Base-by-base conservation (phyloP, 2,329 filamentous ascomycete species). In the Seiridium unicorne region DNA sequence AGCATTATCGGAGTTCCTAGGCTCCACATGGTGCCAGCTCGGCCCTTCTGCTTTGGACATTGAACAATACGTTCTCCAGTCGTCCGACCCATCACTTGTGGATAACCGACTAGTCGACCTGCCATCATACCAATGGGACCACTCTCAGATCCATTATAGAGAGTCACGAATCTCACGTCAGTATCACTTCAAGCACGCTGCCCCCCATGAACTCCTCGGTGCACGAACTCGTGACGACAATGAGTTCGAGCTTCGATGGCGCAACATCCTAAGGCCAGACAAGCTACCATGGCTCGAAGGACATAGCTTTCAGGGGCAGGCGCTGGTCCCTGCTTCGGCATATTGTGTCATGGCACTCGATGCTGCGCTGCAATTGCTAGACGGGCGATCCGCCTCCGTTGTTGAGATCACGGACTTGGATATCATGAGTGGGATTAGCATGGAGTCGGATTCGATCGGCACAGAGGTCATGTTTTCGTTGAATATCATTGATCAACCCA, bases 51-150 rank as follows among this genome's bases (percentile, higher is more conserved):
- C 53, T 5, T 10, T 64, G 7, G 57, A 67, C 48, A 36, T 71
- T 38, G 18, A 53, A 49, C 62, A 51, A 47, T 73, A 70, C 51
- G 61, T 71, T 32, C 56, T 65, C 32, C 65, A 68, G 55, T 68
- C 64, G 2, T 51, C 61, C 5, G 44, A 51, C n/a, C 48, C 51
- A 0, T 35, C 42, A 8, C 5, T 63, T 6, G 31, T 61, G 13
- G 18, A 38, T 18, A 58, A 48, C n/a, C 61, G 59, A 8, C 60
- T 73, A 4, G 26, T 49, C 2, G 61, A 72, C 42, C 59, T 79
- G 0, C 81, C 81, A 1, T 60, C 66, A 0, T 84, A 84, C 59
- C 73, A 76, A 0, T 84, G 81, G 78, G 77, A 83, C 48, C 80
- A 83, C 63, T 73, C 74, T 1, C 72, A 74, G 34, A 60, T 64